Percentiles rank a stretch among this genome's conserved stretches.
Evolutionary conservation across 495 filamentous ascomycete genomes (phyloP).

Genomic region (Penicillium samsonianum): DNA sequence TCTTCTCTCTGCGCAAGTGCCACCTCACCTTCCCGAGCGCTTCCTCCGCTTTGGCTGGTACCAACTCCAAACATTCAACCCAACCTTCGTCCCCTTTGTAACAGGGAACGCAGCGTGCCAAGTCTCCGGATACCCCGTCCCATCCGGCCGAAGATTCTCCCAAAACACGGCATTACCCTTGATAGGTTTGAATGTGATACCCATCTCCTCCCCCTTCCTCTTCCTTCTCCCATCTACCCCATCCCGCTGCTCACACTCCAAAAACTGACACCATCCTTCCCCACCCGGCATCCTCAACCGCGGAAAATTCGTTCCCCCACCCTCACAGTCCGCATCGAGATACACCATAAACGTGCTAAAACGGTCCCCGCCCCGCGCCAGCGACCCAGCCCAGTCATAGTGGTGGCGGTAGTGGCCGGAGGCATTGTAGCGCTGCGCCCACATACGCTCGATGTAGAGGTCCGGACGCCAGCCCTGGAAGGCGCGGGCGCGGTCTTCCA

Average conservation of each 20-base stretch:
- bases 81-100: constrained; percentile 66
- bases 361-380: constrained; percentile 44
- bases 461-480: constrained; percentile 69
- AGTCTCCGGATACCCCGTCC: constrained; percentile 62
- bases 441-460: constrained; percentile 62
- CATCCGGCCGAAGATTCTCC: constrained; percentile 67
- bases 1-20: not conserved
- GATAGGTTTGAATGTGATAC: constrained; percentile 66
- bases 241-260: constrained; percentile 54
- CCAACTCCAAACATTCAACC: constrained; percentile 78
- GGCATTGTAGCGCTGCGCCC: constrained; percentile 59
- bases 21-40: constrained; percentile 1
- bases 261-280: constrained; percentile 56
- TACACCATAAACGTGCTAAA: constrained; percentile 66
- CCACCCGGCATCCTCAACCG: constrained; percentile 43
- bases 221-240: not conserved
- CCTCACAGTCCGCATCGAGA: constrained; percentile 56
- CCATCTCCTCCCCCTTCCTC: constrained; percentile 22
- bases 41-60: constrained; percentile 41
- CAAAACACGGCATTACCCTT: constrained; percentile 75
- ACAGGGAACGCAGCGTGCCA: constrained; percentile 74
- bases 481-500: constrained; percentile 65
- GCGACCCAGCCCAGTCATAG: constrained; percentile 57
- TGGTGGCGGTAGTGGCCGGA: constrained; percentile 61
- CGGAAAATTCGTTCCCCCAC: constrained; percentile 65